Evolutionary conservation across 2,329 filamentous ascomycete genomes (phyloP).

Genomic region (Cytospora piceae): DNA sequence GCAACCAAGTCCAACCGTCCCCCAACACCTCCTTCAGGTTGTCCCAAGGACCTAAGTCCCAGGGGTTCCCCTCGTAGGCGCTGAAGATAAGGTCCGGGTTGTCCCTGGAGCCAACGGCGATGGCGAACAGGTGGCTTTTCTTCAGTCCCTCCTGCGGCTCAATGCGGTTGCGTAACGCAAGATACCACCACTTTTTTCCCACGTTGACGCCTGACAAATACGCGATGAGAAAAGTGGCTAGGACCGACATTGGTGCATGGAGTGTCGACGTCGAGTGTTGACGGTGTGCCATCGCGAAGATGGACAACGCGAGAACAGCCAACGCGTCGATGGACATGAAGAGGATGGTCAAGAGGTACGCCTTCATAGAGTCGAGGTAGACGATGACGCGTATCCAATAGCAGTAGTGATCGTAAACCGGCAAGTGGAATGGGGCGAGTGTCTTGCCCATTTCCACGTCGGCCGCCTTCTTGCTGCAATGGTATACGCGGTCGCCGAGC

Average conservation of each 20-base stretch:
- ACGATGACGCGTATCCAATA: conserved; percentile 13
- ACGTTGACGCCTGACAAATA: not conserved
- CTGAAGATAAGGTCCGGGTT: not conserved
- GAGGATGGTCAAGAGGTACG: conserved; percentile 16
- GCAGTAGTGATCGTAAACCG: conserved; percentile 19
- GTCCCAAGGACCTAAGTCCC: not conserved
- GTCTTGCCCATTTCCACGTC: not conserved
- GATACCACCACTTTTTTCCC: not conserved
- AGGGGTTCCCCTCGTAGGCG: not conserved
- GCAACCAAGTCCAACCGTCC: not conserved
- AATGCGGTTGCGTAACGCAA: not conserved
- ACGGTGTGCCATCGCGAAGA: not conserved
- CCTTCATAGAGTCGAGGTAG: conserved; percentile 18
- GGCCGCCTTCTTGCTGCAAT: conserved; percentile 7
- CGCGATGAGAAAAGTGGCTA: not conserved
- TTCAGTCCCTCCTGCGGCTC: not conserved
- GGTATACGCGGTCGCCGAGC: conserved; percentile 21
- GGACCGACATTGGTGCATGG: not conserved
- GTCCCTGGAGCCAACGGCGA: not conserved
- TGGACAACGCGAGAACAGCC: not conserved
- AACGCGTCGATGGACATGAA: conserved; percentile 8
- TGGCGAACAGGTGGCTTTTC: not conserved
- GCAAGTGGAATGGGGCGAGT: not conserved
- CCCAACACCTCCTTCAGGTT: conserved; percentile 1
- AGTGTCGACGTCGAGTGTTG: not conserved